These are phyloP conservation scores for Rubia balearica DNA, from an alignment of 305 asterid species.

Conservation along the genomic window DNA sequence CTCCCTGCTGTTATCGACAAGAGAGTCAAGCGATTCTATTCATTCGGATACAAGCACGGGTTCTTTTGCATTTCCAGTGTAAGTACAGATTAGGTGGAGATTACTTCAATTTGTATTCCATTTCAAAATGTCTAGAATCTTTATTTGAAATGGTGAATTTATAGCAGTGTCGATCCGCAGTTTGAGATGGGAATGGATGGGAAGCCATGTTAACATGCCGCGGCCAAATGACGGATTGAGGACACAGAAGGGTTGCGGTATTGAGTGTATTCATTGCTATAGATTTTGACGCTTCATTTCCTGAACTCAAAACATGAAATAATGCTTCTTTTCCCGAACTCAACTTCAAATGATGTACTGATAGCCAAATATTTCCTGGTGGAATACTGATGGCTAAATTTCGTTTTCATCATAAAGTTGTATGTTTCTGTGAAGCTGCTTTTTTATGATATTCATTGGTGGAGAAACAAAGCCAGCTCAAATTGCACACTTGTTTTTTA, in stretches of 20 bases:
- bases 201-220: slow-evolving; percentile 91
- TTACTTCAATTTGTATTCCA: neutral
- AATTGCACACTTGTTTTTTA: no score
- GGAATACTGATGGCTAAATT: neutral
- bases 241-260: neutral
- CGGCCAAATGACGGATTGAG: slow-evolving; percentile 28
- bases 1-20: neutral
- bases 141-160: neutral
- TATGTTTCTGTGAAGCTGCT: neutral
- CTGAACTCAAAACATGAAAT: neutral
- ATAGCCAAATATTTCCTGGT: neutral
- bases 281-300: neutral
- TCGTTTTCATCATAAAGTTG: neutral
- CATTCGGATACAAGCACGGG: slow-evolving; percentile 24
- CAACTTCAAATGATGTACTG: neutral
- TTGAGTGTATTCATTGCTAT: neutral
- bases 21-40: slow-evolving; percentile 17
- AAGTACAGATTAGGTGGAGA: slow-evolving; percentile 20
- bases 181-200: slow-evolving; percentile 49
- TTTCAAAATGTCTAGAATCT: neutral
- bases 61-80: slow-evolving; percentile 54
- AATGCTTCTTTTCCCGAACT: neutral
- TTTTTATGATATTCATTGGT: neutral
- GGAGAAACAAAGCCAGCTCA: no score
- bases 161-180: neutral